These are phyloP conservation scores for Tylopilus plumbeoviolaceoides DNA, from an alignment of 768 basidiomycete species.

Conservation along the genomic window DNA sequence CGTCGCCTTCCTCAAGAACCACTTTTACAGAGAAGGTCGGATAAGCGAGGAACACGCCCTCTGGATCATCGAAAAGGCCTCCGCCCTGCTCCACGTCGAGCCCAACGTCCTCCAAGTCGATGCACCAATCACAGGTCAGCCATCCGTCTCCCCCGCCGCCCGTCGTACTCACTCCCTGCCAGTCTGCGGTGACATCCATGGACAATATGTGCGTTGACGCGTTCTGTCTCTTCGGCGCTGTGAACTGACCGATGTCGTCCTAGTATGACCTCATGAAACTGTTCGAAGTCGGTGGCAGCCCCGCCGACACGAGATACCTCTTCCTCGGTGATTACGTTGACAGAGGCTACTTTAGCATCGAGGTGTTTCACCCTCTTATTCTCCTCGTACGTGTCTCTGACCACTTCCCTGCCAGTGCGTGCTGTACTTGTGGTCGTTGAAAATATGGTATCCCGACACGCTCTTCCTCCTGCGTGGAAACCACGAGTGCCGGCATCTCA, in stretches of 20 bases:
- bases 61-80: constrained; percentile 88
- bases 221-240: constrained; percentile 5
- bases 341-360: constrained; percentile 90
- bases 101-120: constrained; percentile 92
- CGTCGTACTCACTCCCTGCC: constrained; percentile 6
- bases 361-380: constrained; percentile 43
- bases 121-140: constrained; percentile 90
- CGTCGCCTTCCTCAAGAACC: constrained; percentile 95
- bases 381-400: background rate
- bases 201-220: constrained; percentile 81
- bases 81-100: constrained; percentile 77
- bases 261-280: constrained; percentile 95
- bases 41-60: constrained; percentile 93
- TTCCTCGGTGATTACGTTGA: constrained; percentile 94
- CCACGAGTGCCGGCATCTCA: constrained; percentile 97
- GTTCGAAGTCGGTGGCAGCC: constrained; percentile 91
- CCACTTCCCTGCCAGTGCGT: constrained; percentile 63
- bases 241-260: constrained; percentile 13
- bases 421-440: constrained; percentile 94
- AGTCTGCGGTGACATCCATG: constrained; percentile 99
- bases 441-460: constrained; percentile 99
- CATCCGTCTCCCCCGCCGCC: background rate
- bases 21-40: constrained; percentile 96
- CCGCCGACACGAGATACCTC: constrained; percentile 89
- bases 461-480: constrained; percentile 96